A percentile compares a stretch with the other conserved stretches of the same genome.
These are phyloP conservation scores for Aureobasidium sp. DNA, from an alignment of 2,329 filamentous ascomycete species.

Conservation along the genomic window DNA sequence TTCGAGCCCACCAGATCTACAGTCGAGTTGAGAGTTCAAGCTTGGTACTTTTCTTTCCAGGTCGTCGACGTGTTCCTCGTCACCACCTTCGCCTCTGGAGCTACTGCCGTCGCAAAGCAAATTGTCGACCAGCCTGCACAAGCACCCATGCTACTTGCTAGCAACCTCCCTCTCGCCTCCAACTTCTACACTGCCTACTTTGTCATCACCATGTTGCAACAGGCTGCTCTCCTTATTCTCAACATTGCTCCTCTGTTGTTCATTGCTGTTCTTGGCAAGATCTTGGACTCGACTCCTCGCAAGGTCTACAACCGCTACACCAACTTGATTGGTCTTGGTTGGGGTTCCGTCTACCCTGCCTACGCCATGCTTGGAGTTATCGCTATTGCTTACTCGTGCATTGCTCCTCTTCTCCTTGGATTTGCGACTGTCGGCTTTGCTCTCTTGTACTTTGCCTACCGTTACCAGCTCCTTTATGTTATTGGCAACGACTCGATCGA, in stretches of 20 bases:
- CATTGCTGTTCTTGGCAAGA: conserved; percentile 34
- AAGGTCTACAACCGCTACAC: conserved; percentile 51
- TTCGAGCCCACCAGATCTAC: conserved; percentile 45
- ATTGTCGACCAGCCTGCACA: conserved; percentile 37
- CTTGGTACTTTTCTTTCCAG: conserved; percentile 45
- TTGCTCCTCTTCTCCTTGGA: conserved; percentile 53
- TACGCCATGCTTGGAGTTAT: conserved; percentile 50
- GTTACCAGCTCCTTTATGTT: conserved; percentile 56
- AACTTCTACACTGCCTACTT: conserved; percentile 48
- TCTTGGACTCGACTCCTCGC: conserved; percentile 48
- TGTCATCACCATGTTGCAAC: conserved; percentile 39
- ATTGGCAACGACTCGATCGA: conserved; percentile 49
- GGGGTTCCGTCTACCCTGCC: conserved; percentile 53
- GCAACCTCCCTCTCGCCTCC: conserved; percentile 40
- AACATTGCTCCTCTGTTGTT: conserved; percentile 27
- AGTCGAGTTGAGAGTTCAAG: conserved; percentile 46
- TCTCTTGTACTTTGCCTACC: conserved; percentile 53
- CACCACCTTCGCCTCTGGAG: conserved; percentile 43
- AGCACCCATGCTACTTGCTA: conserved; percentile 37
- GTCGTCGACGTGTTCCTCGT: conserved; percentile 48
- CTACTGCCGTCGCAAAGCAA: conserved; percentile 35
- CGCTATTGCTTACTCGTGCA: conserved; percentile 52
- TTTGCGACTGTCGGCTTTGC: conserved; percentile 50
- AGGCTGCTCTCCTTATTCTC: conserved; percentile 27
- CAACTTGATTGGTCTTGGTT: conserved; percentile 47